Conservation (phyloP, 2,329 filamentous ascomycete species). For the Stemphylium lycopersici region DNA sequence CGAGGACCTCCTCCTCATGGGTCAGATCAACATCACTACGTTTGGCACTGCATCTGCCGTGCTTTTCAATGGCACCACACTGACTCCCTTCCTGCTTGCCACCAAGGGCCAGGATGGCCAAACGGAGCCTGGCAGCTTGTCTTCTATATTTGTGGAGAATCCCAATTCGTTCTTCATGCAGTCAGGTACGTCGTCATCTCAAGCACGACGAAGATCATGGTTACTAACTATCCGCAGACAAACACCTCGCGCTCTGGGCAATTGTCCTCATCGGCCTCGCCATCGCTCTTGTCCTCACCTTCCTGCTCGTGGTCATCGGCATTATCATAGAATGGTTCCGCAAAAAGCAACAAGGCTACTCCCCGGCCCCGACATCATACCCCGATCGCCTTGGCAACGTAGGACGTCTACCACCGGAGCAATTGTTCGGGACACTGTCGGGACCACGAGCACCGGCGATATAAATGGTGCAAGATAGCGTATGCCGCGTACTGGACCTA, state of each 20-base stretch:
- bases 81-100: conserved; percentile 81
- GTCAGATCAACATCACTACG: conserved; percentile 73
- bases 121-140: conserved; percentile 71
- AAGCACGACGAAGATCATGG: not conserved
- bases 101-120: conserved; percentile 64
- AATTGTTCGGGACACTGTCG: conserved; percentile 46
- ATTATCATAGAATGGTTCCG: conserved; percentile 76
- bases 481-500: not conserved
- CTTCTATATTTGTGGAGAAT: conserved; percentile 82
- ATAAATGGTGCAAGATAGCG: conserved; percentile 11
- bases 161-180: conserved; percentile 72
- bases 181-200: conserved; percentile 58
- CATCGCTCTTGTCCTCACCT: conserved; percentile 77
- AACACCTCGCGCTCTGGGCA: conserved; percentile 73
- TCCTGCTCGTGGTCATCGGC: conserved; percentile 76
- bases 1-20: conserved; percentile 82
- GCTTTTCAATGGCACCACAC: conserved; percentile 81
- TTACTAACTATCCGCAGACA: conserved; percentile 46
- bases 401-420: conserved; percentile 57
- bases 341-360: conserved; percentile 79
- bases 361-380: conserved; percentile 71
- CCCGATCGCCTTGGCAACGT: conserved; percentile 56
- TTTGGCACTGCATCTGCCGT: conserved; percentile 86
- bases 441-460: conserved; percentile 44
- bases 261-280: conserved; percentile 81